Conservation (phyloP, 805 yeast genomes). For the Candida insectalens region DNA sequence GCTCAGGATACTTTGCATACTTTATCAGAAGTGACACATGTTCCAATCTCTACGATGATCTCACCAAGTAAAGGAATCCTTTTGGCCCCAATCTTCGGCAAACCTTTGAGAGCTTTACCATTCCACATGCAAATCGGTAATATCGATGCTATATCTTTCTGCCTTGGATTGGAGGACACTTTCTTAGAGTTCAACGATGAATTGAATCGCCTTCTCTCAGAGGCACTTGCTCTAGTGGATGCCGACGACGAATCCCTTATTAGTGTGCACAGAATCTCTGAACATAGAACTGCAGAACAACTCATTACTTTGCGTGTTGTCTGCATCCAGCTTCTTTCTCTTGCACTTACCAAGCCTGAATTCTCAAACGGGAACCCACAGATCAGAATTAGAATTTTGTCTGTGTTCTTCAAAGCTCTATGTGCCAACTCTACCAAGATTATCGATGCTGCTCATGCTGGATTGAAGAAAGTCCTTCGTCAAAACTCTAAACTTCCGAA, state of each 20-base stretch:
- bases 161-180: constrained; percentile 70
- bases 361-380: constrained; percentile 56
- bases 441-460: constrained; percentile 88
- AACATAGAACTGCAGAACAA: constrained; percentile 82
- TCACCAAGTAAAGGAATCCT: constrained; percentile 75
- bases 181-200: constrained; percentile 87
- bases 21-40: constrained; percentile 60
- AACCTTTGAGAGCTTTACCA: constrained; percentile 92
- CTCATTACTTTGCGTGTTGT: constrained; percentile 81
- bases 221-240: constrained; percentile 89
- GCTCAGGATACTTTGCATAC: constrained; percentile 62
- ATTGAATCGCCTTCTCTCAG: constrained; percentile 71
- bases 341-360: constrained; percentile 79
- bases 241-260: constrained; percentile 96
- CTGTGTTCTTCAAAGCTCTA: constrained; percentile 90
- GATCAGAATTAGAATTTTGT: constrained; percentile 75
- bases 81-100: constrained; percentile 90
- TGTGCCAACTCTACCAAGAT: constrained; percentile 78
- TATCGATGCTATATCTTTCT: constrained; percentile 93
- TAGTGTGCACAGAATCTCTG: constrained; percentile 75
- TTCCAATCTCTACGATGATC: constrained; percentile 66
- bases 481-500: constrained; percentile 87
- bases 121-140: constrained; percentile 99
- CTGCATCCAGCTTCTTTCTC: constrained; percentile 72
- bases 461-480: constrained; percentile 71